phyloP scores from a whole-genome alignment of 2,329 filamentous ascomycete species.

The Calonectria montana region DNA sequence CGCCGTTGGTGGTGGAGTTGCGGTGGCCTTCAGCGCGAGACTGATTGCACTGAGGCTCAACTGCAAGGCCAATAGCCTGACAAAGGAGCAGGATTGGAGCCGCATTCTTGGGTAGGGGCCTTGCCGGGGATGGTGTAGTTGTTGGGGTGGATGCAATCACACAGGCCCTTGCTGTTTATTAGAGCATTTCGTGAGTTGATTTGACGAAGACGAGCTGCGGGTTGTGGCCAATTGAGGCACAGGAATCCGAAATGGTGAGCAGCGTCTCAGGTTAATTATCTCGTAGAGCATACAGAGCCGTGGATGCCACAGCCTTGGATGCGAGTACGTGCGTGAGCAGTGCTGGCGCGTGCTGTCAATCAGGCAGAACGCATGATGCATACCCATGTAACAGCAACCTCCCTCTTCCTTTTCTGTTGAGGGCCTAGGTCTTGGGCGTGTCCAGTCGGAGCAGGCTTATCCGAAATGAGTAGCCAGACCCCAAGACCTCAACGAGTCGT shows the following conservation, averaged over 20 bases:
- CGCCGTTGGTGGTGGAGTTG: not conserved
- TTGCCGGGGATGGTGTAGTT: not conserved
- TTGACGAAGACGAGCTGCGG: not conserved
- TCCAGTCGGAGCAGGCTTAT: slow-evolving; percentile 1
- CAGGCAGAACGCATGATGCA: slow-evolving; percentile 23
- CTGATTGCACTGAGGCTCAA: slow-evolving; percentile 26
- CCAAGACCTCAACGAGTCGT: slow-evolving; percentile 4
- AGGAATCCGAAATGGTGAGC: not conserved
- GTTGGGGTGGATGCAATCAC: not conserved
- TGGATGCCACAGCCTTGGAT: not conserved
- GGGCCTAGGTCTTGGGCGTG: not conserved
- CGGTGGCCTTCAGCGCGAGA: slow-evolving; percentile 20
- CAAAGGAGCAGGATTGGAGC: not conserved
- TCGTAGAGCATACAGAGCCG: not conserved
- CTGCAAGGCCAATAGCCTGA: slow-evolving; percentile 31
- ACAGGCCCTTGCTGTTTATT: not conserved
- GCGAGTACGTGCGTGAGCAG: not conserved
- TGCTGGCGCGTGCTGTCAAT: slow-evolving; percentile 12
- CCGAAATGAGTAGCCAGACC: not conserved
- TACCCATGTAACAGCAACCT: not conserved
- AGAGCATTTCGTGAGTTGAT: slow-evolving; percentile 7
- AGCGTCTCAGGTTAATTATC: not conserved
- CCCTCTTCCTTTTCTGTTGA: slow-evolving; percentile 5
- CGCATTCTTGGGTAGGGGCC: slow-evolving; percentile 23
- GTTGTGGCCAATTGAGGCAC: slow-evolving; percentile 1